Conservation (phyloP, 345 rosid species). For the Psidium friedrichsthalianum region DNA sequence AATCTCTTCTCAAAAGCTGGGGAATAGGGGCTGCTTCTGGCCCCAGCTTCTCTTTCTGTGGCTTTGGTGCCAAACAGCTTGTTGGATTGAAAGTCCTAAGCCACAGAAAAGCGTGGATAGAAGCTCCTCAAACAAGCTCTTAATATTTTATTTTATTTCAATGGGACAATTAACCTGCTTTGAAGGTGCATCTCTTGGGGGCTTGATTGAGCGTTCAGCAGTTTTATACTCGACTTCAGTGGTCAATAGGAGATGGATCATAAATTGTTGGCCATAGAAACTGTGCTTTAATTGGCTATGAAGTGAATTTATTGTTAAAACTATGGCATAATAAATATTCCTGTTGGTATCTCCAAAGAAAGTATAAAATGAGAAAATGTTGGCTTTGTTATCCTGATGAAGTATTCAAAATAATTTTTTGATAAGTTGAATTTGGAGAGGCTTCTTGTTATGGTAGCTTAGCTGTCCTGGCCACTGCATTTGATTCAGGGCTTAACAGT, state of each 20-base stretch:
- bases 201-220: background rate
- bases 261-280: background rate
- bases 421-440: background rate
- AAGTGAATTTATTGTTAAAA: background rate
- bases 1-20: background rate
- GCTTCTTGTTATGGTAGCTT: background rate
- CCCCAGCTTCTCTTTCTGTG: background rate
- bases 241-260: background rate
- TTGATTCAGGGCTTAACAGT: conserved; percentile 66
- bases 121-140: background rate
- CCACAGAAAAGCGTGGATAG: background rate
- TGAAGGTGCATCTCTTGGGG: background rate
- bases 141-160: too few species aligned
- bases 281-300: background rate
- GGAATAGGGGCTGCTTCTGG: background rate
- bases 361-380: background rate
- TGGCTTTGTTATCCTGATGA: background rate
- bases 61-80: background rate
- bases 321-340: background rate
- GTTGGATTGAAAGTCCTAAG: background rate
- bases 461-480: conserved; percentile 1
- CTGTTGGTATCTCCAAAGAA: background rate
- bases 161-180: background rate
- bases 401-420: background rate
- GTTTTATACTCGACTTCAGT: background rate